Base-by-base conservation (phyloP, 225 moss, liverwort and hornwort species). In the Sphagnum contortum region DNA sequence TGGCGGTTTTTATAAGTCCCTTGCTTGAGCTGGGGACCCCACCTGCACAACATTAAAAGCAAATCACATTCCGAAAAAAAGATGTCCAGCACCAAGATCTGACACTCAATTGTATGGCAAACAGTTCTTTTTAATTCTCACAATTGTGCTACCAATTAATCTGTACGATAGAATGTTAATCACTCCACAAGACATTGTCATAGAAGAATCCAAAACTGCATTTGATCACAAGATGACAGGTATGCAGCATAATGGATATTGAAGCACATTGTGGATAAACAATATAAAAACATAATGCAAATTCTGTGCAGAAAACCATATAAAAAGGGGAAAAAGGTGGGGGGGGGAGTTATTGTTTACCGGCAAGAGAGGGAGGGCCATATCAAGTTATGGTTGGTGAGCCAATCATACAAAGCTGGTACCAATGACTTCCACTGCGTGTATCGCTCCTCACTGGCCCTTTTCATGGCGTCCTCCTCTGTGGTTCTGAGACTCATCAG, bases 321-420 rank as follows among this genome's bases (percentile, higher is more conserved):
- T 8, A 44, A 58, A 3, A 53, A 64, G 6, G 50, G 7, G 8
- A 55, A 10, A 55, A 29, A 55, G 14, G 5, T 66, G 55, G 14
- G 12, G 46, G 47, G 29, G 29, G 29, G 29, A 29, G 29, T 29
- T 29, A 29, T 29, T 29, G 29, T 29, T 47, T 75, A 94, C 94
- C 95, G 89, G 88, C 95, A 95, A 54, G 95, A 95, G 44, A 95
- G 89, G 4, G 95, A 95, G 46, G 95, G 95, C 95, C 95, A 95
- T 71, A 95, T 80, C 10, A 95, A 89, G 65, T 85, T 89, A 76
- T 95, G 91, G 73, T 95, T 88, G 5, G 95, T 88, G 6, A 95
- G 84, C 95, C 95, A 95, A 67, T 95, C 95, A 72, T 95, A 95
- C 55, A 95, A 78, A 57, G 87, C 76, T 49, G 95, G 95, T 63